Conservation (phyloP, 192 early-diverging fungal genomes). For the Lunasporangiospora selenospora region DNA sequence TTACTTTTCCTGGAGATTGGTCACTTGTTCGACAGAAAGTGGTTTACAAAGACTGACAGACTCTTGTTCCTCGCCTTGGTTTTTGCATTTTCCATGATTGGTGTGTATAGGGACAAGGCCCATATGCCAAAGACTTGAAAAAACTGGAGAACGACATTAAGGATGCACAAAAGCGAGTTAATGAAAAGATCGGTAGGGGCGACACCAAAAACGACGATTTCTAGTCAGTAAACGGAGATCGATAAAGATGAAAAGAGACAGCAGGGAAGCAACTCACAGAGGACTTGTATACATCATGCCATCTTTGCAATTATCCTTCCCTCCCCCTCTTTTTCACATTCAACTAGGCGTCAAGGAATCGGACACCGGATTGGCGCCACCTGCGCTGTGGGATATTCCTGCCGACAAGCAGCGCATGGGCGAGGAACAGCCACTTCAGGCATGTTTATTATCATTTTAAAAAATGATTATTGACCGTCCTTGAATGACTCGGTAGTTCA, state of each 20-base stretch:
- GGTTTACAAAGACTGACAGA: background rate
- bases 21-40: background rate
- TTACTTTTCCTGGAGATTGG: background rate
- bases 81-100: background rate
- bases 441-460: slow-evolving; percentile 13
- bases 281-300: no score
- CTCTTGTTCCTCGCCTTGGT: background rate
- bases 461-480: no score
- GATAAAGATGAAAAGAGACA: background rate
- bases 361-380: slow-evolving; percentile 97
- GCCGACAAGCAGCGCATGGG: slow-evolving; percentile 98
- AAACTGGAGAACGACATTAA: slow-evolving; percentile 94
- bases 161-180: slow-evolving; percentile 97
- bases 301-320: background rate
- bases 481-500: no score
- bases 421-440: slow-evolving; percentile 94
- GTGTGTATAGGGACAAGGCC: slow-evolving; percentile 88
- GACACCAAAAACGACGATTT: background rate
- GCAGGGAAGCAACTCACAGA: background rate
- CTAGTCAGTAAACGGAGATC: background rate
- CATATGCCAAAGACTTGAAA: slow-evolving; percentile 96
- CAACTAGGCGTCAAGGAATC: slow-evolving; percentile 91
- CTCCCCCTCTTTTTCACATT: background rate
- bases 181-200: slow-evolving; percentile 92
- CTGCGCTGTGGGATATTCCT: slow-evolving; percentile 99